Evolutionary conservation across 352 stramenopile species (phyloP), one percentile per base, ranked within the genome.

Genomic region (Globisporangium spinosum): DNA sequence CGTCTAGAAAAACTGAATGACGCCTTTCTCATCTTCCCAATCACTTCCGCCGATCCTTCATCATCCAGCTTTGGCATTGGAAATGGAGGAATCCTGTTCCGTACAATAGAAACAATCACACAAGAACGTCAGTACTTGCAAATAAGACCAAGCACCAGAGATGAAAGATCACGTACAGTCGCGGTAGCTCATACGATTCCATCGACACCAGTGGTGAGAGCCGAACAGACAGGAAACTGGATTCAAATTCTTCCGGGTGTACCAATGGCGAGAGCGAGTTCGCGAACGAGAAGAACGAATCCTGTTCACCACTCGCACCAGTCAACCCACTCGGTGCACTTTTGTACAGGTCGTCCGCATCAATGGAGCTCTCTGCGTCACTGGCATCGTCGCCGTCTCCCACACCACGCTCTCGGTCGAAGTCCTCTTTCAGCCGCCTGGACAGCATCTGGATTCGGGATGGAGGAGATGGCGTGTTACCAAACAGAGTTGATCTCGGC

Each of bases 231-330:
- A 91, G 59, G 57, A 92, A 88, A 49, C 70, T 85, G 29, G 71
- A 83, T 23, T 90, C 85, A 13, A 92, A 78, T 35, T 90, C 85
- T 1, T 92, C 85, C 0, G 70, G 63, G 29, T 74, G 65, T 40
- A 83, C 71, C 15, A 93, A 71, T n/a, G 85, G 84, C 5, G 87
- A 92, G 0, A 95, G 76, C 29, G 83, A 83, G 58, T 90, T 89
- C 0, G 77, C 83, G 62, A 94, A 93, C 25, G 85, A 91, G 63
- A 93, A 93, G 64, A 94, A 90, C 40, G 81, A 89, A 67, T 91
- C 87, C 40, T 89, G 80, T 47, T 94, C 84, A 58, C 76, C 75
- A 17, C 68, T 74, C 51, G 67, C 77, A 5, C 72, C 69, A 23
- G 68, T 55, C 2, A 77, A 65, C 38, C 73, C 74, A 38, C 79